phyloP scores from a whole-genome alignment of 257 asterid species.

The Thymus mandschuricus region DNA sequence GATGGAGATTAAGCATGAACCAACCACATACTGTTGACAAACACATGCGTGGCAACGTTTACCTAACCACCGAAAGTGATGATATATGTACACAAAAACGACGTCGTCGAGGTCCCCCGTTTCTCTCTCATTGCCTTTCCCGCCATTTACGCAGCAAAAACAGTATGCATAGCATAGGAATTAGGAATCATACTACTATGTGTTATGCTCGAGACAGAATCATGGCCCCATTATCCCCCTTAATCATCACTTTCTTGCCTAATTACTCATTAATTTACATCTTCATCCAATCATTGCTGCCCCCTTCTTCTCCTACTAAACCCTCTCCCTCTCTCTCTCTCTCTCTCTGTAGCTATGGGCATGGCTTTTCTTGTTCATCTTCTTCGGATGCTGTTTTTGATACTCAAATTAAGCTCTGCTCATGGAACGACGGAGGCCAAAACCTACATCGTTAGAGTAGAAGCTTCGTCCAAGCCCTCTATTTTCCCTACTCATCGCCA shows the following conservation, averaged over 20 bases:
- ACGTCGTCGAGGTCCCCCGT: neutral
- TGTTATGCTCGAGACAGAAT: conserved; percentile 41
- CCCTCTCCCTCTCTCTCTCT: neutral
- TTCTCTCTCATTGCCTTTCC: neutral
- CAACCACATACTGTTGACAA: neutral
- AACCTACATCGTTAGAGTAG: conserved; percentile 69
- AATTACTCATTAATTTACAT: conserved; percentile 7
- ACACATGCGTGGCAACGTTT: no score
- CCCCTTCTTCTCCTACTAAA: neutral
- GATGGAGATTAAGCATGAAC: neutral
- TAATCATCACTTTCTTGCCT: neutral
- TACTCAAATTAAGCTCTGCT: conserved; percentile 15
- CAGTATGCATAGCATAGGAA: no score
- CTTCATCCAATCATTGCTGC: neutral
- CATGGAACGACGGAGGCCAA: conserved; percentile 38
- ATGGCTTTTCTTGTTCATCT: conserved; percentile 23
- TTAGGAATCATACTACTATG: neutral
- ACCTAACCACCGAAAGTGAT: no score
- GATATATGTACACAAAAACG: neutral
- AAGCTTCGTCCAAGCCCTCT: conserved; percentile 67
- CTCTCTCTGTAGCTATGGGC: conserved; percentile 28
- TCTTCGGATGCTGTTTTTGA: conserved; percentile 23
- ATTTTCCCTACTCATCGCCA: conserved; percentile 71
- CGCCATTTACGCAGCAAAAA: conserved; percentile 43
- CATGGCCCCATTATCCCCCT: conserved; percentile 32